phyloP scores from a whole-genome alignment of 331 rosid genomes.

The Acacia pycnantha region DNA sequence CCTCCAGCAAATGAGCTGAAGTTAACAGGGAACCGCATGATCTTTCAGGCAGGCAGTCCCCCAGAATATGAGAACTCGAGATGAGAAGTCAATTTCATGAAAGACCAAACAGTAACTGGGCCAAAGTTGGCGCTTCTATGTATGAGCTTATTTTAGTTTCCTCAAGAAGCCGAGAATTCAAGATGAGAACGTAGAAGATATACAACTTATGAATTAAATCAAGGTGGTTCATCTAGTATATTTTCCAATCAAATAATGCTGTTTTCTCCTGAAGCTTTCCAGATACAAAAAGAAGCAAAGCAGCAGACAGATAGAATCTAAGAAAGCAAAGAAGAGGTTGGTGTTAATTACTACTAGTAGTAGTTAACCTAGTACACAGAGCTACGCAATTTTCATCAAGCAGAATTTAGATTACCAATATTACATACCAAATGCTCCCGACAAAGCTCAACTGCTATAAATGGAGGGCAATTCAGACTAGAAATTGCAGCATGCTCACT shows the following conservation, averaged over 20 bases:
- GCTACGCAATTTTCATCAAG: neutral
- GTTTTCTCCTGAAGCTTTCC: constrained; percentile 2
- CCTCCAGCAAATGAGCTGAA: neutral
- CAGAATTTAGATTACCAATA: neutral
- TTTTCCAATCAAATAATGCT: constrained; percentile 4
- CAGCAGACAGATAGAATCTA: neutral
- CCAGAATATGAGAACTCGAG: neutral
- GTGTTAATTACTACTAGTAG: neutral
- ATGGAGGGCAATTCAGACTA: constrained; percentile 70
- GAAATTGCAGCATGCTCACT: constrained; percentile 64
- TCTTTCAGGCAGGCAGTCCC: neutral
- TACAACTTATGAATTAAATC: neutral
- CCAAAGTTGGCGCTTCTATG: neutral
- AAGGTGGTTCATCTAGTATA: constrained; percentile 2
- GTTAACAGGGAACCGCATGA: neutral
- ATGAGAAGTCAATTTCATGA: neutral
- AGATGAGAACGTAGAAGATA: neutral
- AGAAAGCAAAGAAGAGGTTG: constrained; percentile 9
- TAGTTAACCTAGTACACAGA: neutral
- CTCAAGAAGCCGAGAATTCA: neutral
- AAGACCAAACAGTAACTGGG: neutral
- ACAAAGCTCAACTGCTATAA: constrained; percentile 79
- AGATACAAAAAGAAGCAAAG: neutral
- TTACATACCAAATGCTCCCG: constrained; percentile 81
- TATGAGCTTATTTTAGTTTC: constrained; percentile 1